Evolutionary conservation across 305 asterid species (phyloP), one percentile per base, ranked within the genome.

Genomic region (Fraxinus xanthoxyloides): DNA sequence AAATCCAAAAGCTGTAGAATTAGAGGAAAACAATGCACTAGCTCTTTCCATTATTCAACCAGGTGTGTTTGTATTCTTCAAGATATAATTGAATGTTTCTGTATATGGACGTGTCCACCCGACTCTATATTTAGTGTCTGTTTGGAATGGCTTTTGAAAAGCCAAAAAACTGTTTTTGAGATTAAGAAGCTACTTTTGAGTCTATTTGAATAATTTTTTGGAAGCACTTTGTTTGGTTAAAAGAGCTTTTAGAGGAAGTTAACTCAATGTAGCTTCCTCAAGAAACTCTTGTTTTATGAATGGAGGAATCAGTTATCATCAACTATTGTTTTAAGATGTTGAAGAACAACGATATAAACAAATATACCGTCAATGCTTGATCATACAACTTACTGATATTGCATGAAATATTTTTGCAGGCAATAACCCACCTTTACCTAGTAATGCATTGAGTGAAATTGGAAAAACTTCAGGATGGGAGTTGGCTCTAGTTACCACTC

Each of bases 401-500:
- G 10, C 70, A 1, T 17, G n/a, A 76, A 48, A 46, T 69, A 34
- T 17, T 75, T 79, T 81, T 48, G 81, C 90, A 92, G 98, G 90
- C 1, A 82, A 86, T 38, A 85, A 87, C 79, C 80, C 90, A 48
- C 9, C 21, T 2, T 72, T 90, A 9, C 10, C 74, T 56, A 82
- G 78, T 43, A 40, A 82, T 28, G 82, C 86, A 17, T 83, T 84
- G 48, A 63, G 67, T 38, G 90, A 85, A 15, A 82, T 89, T 1
- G 92, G 92, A 51, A 92, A 88, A 56, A 59, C 78, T 75, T 85
- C 93, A 4, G 98, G 97, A 23, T 95, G 99, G 99, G 99, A 95
- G 84, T 77, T 95, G 59, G 97, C 98, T 0, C 87, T 95, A 48
- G 95, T 95, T 75, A 89, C 89, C 3, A 26, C 90, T 30, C 98